phyloP scores from a whole-genome alignment of 1,284 basidiomycete genomes.

The Apiotrichum sp. region DNA sequence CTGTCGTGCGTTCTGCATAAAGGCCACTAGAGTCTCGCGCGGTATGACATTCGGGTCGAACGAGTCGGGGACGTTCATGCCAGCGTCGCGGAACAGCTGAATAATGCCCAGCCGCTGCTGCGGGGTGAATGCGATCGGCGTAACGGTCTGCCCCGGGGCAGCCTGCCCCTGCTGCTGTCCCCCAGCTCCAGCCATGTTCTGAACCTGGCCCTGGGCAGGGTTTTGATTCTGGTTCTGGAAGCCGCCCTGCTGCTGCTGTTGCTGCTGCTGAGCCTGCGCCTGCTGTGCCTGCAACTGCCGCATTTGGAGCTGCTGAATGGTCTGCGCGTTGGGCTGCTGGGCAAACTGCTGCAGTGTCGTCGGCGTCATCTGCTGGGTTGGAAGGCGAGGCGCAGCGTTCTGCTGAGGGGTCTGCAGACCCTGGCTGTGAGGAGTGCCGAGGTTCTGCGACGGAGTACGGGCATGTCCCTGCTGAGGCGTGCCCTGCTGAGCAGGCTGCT shows the following conservation, averaged over 20 bases:
- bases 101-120: slow-evolving; percentile 16
- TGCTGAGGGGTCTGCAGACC: neutral
- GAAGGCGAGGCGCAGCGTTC: slow-evolving; percentile 1
- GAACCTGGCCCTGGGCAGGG: neutral
- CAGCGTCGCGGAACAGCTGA: slow-evolving; percentile 12
- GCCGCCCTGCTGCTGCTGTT: slow-evolving; percentile 5
- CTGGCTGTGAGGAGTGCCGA: slow-evolving; percentile 4
- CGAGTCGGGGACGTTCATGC: slow-evolving; percentile 11
- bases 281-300: slow-evolving; percentile 13
- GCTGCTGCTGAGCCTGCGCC: no score
- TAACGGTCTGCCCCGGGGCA: neutral
- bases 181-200: neutral
- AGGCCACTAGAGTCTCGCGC: slow-evolving; percentile 9
- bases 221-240: slow-evolving; percentile 2
- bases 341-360: slow-evolving; percentile 18
- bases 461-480: slow-evolving; percentile 1
- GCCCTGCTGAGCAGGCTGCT: slow-evolving; percentile 3
- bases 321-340: slow-evolving; percentile 16
- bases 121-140: slow-evolving; percentile 7
- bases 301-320: slow-evolving; percentile 18
- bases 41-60: slow-evolving; percentile 19
- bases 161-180: neutral
- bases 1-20: slow-evolving; percentile 12
- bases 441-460: slow-evolving; percentile 5
- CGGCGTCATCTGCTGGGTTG: slow-evolving; percentile 8